Evolutionary conservation across 306 rosid genomes (phyloP), one percentile per base, ranked within the genome.

Genomic region (Hylodesmum podocarpum): DNA sequence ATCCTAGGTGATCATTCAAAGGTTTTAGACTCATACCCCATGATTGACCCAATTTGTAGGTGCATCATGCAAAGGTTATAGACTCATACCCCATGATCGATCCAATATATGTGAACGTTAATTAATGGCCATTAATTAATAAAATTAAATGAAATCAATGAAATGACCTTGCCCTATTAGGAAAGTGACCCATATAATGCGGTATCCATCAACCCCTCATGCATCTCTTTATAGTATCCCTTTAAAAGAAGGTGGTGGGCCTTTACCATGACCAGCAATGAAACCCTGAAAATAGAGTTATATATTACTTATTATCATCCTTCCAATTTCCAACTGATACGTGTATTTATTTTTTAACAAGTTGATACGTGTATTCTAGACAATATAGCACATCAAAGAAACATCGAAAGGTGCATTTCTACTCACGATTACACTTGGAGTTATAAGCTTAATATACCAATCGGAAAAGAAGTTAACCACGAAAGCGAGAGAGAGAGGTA

Each of bases 121-220:
- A 83, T 6, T 49, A 68, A 83, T 83, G 69, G 80, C 66, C 68
- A 70, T 59, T 34, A 40, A 41, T 25, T 28, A 15, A 58, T 25
- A 55, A 57, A 55, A 11, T 14, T 15, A 58, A 37, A 39, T 54
- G 73, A 28, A 69, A 72, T 0, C 1, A 8, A 29, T 8, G 70
- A 76, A 76, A 67, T 65, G 51, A 49, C 70, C 68, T 82, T 84
- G 88, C 89, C 75, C 49, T 76, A 82, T 49, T 73, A 61, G 85
- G 84, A 87, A 71, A 72, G 69, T 47, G 76, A 25, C 63, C 22
- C 6, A 10, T 28, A 10, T 28, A 68, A n/a, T 46, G 77, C 85
- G 76, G 53, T 47, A 8, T 11, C 39, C 39, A 61, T 49, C 6
- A 63, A 78, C 43, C 82, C 40, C 77, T 69, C 12, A 74, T 57